These are phyloP conservation scores for Chalaropsis thielavioides DNA, from an alignment of 2,329 filamentous ascomycete genomes.

Conservation along the genomic window DNA sequence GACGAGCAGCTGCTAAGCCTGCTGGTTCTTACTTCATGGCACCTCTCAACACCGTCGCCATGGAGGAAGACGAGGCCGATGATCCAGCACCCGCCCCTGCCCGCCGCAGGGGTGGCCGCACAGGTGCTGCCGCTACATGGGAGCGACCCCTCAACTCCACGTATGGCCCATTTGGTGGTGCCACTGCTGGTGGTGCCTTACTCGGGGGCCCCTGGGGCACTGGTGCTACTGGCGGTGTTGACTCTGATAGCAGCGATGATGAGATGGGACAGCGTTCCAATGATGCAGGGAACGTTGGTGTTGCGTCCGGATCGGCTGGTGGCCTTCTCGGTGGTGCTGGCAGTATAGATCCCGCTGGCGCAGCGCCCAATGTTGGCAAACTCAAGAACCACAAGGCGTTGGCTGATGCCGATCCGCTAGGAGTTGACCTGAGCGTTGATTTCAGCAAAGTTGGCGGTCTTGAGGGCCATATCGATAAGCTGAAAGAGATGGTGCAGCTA, in stretches of 20 bases:
- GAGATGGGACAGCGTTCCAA: conserved; percentile 55
- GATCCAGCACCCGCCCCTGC: conserved; percentile 53
- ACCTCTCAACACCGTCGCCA: conserved; percentile 44
- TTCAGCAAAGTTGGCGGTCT: conserved; percentile 90
- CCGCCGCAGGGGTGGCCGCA: conserved; percentile 50
- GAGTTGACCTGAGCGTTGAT: conserved; percentile 81
- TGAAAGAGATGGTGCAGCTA: conserved; percentile 97
- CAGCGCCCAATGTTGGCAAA: conserved; percentile 68
- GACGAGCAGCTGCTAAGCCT: conserved; percentile 44
- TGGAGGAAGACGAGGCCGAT: conserved; percentile 61
- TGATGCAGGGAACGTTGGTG: conserved; percentile 44
- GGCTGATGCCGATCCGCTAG: conserved; percentile 86
- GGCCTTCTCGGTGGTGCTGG: conserved; percentile 31
- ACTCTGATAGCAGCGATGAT: conserved; percentile 95
- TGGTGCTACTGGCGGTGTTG: conserved; percentile 61
- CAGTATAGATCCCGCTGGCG: conserved; percentile 28
- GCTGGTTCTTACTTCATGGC: conserved; percentile 73
- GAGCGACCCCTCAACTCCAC: conserved; percentile 79
- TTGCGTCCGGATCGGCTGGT: conserved; percentile 41
- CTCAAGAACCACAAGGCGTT: conserved; percentile 84
- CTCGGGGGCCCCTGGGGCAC: conserved; percentile 61
- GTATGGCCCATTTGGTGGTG: conserved; percentile 83
- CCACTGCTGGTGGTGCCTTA: conserved; percentile 55
- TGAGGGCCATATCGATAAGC: conserved; percentile 83
- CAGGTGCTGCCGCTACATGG: conserved; percentile 45